Conservation (phyloP, 805 yeast genomes). For the Hanseniaspora jakobsenii region DNA sequence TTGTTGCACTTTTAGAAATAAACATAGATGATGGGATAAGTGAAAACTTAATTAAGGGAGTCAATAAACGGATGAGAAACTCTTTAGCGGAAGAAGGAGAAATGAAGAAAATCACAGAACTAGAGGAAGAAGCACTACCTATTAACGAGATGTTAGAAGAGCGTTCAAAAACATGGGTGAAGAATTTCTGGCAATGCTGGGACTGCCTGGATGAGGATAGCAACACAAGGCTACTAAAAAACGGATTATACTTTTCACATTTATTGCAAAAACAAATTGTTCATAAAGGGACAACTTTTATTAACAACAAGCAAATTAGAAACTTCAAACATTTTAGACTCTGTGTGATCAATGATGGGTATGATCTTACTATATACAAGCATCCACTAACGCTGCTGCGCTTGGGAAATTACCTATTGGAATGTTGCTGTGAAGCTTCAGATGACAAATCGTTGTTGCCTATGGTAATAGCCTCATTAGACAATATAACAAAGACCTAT, state of each 20-base stretch:
- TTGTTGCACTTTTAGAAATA: conserved; percentile 71
- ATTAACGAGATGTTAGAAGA: conserved; percentile 27
- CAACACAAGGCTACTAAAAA: conserved; percentile 27
- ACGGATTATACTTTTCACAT: conserved; percentile 77
- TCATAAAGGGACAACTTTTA: conserved; percentile 75
- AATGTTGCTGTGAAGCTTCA: conserved; percentile 64
- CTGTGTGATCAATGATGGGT: conserved; percentile 82
- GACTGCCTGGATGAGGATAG: conserved; percentile 40
- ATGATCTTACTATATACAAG: conserved; percentile 61
- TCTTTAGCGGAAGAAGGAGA: too few species aligned
- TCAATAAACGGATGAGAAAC: too few species aligned
- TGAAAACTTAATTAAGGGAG: conserved; percentile 4
- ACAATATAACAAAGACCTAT: conserved; percentile 61
- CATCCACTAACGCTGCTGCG: conserved; percentile 80
- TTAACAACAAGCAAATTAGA: conserved; percentile 71
- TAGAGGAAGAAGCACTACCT: conserved; percentile 9
- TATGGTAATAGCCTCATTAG: conserved; percentile 72
- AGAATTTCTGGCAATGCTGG: conserved; percentile 61
- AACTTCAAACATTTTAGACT: conserved; percentile 69
- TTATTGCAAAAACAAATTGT: conserved; percentile 70
- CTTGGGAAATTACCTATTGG: conserved; percentile 82
- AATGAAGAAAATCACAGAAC: neutral
- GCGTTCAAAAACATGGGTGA: conserved; percentile 57
- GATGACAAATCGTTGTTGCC: conserved; percentile 58
- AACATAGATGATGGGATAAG: conserved; percentile 31